Base-by-base conservation (phyloP, 345 rosid genomes). In the Brassica carinata region DNA sequence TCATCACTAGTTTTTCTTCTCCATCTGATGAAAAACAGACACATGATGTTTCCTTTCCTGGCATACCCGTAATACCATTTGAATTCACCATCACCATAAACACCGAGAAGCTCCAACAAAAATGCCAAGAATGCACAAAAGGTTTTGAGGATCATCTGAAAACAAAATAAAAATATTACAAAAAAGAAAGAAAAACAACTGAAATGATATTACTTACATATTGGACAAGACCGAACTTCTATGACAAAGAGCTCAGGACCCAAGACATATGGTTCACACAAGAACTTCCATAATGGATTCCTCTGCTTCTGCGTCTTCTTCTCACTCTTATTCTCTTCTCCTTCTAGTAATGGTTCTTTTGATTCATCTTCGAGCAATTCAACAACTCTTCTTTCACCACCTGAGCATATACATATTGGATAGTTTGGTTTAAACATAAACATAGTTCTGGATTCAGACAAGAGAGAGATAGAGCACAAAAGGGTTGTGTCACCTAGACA, bases 111-210 rank as follows among this genome's bases (percentile, higher is more conserved):
- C 88, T 89, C 92, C 83, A 94, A 85, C 72, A 92, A 31, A 38
- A 92, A 83, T 27, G 93, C 85, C 84, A 91, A 81, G 79, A 92
- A 90, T 19, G 97, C 92, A 70, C 95, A 91, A 36, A 86, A 64
- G 31, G 95, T 90, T 91, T 94, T 94, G 80, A 91, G 89, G 81
- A 94, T 92, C 98, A 94, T 92, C 98, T 92, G 89, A 61, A 48
- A 30, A 71, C 17, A 69, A 33, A 62, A 19, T 2, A 8, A 58
- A 65, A 77, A 19, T 18, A 76, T 74, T 36, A 64, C 59, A 40
- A 62, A 65, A 65, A 19, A 5, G 5, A 62, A 27, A 36, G 58
- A 15, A 64, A 55, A 0, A 3, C 4, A 55, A 19, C 8, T 17
- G 29, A 27, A 30, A 1, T 45, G 29, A 71, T 27, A 2, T 15